A percentile compares a stretch with the other conserved stretches of the same genome.
phyloP scores from a whole-genome alignment of 306 rosid genomes.

The Purshia tridentata region DNA sequence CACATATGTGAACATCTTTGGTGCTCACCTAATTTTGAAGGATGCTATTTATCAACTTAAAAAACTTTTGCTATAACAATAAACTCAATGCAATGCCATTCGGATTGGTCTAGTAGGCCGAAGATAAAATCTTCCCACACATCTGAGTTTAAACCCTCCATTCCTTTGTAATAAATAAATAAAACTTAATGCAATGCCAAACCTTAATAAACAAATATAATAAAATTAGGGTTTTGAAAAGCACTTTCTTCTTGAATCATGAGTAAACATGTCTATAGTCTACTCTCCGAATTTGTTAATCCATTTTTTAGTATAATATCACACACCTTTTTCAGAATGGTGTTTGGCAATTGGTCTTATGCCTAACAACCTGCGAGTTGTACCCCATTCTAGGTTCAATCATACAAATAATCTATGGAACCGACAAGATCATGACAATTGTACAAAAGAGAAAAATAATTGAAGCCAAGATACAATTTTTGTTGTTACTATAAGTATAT shows the following conservation, averaged over 20 bases:
- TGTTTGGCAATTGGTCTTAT: not conserved
- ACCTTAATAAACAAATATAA: too few species aligned
- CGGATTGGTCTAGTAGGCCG: too few species aligned
- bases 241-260: not conserved
- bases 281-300: not conserved
- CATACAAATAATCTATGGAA: not conserved
- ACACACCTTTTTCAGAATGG: not conserved
- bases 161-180: too few species aligned
- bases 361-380: slow-evolving; percentile 1
- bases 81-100: too few species aligned
- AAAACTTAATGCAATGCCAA: too few species aligned
- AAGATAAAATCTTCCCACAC: too few species aligned
- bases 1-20: too few species aligned
- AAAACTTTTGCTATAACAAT: too few species aligned
- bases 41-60: too few species aligned
- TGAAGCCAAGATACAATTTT: not conserved
- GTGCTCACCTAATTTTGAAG: too few species aligned
- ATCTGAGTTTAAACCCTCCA: too few species aligned
- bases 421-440: not conserved
- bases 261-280: not conserved
- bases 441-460: not conserved
- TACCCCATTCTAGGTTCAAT: not conserved
- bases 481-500: not conserved
- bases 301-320: not conserved
- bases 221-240: too few species aligned